These are phyloP conservation scores for Umbellularia californica DNA, from an alignment of 164 flowering plant species.

Conservation along the genomic window DNA sequence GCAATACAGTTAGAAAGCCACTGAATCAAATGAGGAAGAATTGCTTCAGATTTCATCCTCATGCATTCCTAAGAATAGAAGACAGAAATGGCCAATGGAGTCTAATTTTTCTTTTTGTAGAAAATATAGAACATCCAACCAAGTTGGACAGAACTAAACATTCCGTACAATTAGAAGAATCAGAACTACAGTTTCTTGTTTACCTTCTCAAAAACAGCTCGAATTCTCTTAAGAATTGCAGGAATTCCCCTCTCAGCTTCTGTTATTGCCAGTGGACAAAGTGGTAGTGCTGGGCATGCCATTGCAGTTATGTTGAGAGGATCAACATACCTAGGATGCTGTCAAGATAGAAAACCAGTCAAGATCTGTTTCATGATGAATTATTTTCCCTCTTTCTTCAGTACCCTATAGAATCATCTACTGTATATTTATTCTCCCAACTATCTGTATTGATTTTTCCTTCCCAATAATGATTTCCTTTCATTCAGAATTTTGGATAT, in stretches of 20 bases:
- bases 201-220: slow-evolving; percentile 93
- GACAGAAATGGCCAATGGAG: too few relatives aligned
- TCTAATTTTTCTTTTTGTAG: too few relatives aligned
- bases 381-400: background rate
- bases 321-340: slow-evolving; percentile 82
- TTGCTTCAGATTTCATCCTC: background rate
- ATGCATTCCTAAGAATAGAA: too few relatives aligned
- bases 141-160: too few relatives aligned
- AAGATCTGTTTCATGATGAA: background rate
- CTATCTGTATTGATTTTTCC: too few relatives aligned
- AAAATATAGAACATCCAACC: too few relatives aligned
- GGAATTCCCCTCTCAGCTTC: slow-evolving; percentile 98
- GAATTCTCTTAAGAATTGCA: slow-evolving; percentile 75
- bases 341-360: slow-evolving; percentile 12
- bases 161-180: background rate
- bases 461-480: too few relatives aligned
- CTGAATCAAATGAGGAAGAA: background rate
- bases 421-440: too few relatives aligned
- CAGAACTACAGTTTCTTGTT: background rate
- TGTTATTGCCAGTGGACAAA: slow-evolving; percentile 93
- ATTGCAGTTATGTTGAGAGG: slow-evolving; percentile 89
- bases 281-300: slow-evolving; percentile 98
- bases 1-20: too few relatives aligned
- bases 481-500: too few relatives aligned
- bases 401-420: too few relatives aligned